Conservation (phyloP, 2,329 filamentous ascomycete genomes). For the Fusarium nodosum region DNA sequence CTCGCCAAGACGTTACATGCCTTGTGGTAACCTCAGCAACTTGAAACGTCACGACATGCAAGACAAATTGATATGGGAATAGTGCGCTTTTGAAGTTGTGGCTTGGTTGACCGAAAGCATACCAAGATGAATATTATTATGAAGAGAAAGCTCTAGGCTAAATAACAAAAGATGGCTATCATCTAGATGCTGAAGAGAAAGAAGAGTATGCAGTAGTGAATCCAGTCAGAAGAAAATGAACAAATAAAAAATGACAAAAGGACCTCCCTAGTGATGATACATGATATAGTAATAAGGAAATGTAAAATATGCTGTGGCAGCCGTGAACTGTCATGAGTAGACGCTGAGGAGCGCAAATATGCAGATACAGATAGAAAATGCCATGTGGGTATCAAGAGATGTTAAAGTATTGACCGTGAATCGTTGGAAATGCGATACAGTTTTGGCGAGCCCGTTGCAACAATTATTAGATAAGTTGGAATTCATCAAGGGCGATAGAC, state of each 20-base stretch:
- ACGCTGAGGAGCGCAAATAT: slow-evolving; percentile 18
- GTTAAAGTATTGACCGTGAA: slow-evolving; percentile 48
- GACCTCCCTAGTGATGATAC: slow-evolving; percentile 29
- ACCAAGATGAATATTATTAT: slow-evolving; percentile 24
- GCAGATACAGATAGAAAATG: slow-evolving; percentile 25
- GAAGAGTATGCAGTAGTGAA: slow-evolving; percentile 5
- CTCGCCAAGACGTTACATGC: slow-evolving; percentile 18
- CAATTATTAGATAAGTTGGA: slow-evolving; percentile 15
- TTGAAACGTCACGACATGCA: slow-evolving; percentile 2
- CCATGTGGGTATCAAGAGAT: slow-evolving; percentile 49
- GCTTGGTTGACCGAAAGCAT: slow-evolving; percentile 9
- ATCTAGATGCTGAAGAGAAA: slow-evolving; percentile 22
- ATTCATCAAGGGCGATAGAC: slow-evolving; percentile 61
- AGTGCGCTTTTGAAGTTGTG: neutral
- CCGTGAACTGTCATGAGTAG: slow-evolving; percentile 40
- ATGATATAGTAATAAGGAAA: slow-evolving; percentile 31
- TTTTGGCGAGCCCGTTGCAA: slow-evolving; percentile 21
- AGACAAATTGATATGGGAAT: neutral
- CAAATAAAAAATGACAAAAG: slow-evolving; percentile 15
- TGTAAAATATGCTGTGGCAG: slow-evolving; percentile 42
- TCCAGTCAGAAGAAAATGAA: slow-evolving; percentile 2
- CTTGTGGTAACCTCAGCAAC: slow-evolving; percentile 13
- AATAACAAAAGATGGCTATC: slow-evolving; percentile 23
- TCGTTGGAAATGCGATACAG: slow-evolving; percentile 40
- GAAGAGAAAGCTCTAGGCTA: slow-evolving; percentile 11